Conservation (phyloP, 208 protist species). For the Crithidia brevicula region DNA sequence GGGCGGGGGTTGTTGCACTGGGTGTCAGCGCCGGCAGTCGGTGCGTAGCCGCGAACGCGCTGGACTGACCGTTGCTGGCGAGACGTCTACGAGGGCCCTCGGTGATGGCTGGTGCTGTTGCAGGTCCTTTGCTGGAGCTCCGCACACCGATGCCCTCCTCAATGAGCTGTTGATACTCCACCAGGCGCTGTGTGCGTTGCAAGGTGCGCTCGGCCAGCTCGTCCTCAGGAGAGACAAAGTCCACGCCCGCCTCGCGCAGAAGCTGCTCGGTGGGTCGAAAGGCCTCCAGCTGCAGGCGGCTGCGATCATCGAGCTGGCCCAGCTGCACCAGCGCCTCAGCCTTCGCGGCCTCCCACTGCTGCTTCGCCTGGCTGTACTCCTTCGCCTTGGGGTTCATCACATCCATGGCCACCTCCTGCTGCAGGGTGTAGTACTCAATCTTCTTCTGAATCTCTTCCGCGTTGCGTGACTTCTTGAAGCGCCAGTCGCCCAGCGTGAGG, state of each 20-base stretch:
- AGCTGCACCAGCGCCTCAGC: conserved; percentile 68
- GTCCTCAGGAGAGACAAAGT: conserved; percentile 68
- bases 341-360: conserved; percentile 64
- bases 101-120: background rate
- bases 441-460: conserved; percentile 81
- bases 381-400: conserved; percentile 88
- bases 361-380: conserved; percentile 84
- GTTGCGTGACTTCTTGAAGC: conserved; percentile 88
- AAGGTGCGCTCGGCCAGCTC: conserved; percentile 70
- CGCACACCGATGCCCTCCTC: conserved; percentile 34
- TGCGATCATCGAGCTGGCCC: conserved; percentile 50
- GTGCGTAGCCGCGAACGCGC: no score
- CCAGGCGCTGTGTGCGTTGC: conserved; percentile 66
- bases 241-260: conserved; percentile 61
- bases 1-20: background rate
- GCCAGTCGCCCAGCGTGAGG: conserved; percentile 85
- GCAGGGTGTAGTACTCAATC: conserved; percentile 78
- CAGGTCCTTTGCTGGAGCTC: background rate
- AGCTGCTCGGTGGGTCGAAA: conserved; percentile 78
- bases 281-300: conserved; percentile 50
- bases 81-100: no score
- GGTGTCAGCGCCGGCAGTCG: conserved; percentile 3
- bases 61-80: background rate
- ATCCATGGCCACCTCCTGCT: conserved; percentile 90
- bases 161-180: conserved; percentile 84